Percentiles rank a stretch among this genome's conserved stretches.
Conservation (phyloP, 2,329 filamentous ascomycete species). For the Colletotrichum shisoi region DNA sequence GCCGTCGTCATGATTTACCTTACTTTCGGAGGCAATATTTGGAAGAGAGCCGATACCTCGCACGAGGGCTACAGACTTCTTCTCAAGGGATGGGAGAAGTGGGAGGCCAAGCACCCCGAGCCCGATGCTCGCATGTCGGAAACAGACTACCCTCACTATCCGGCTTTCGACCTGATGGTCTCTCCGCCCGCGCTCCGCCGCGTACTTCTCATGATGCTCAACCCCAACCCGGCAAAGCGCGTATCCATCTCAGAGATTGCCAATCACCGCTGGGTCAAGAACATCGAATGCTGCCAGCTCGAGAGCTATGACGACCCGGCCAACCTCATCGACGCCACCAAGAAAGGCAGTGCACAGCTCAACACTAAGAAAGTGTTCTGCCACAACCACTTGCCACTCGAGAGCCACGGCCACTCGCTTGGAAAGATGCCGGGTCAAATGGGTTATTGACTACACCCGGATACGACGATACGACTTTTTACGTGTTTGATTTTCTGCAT, state of each 20-base stretch:
- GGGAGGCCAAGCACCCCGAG: slow-evolving; percentile 64
- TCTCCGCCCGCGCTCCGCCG: slow-evolving; percentile 74
- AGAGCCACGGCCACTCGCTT: slow-evolving; percentile 58
- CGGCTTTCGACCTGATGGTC: slow-evolving; percentile 69
- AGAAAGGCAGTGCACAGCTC: slow-evolving; percentile 58
- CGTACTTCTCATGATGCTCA: slow-evolving; percentile 80
- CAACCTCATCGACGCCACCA: slow-evolving; percentile 68
- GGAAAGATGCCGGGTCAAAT: slow-evolving; percentile 65
- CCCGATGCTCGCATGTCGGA: slow-evolving; percentile 57
- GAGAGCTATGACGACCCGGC: slow-evolving; percentile 73
- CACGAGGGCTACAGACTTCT: slow-evolving; percentile 69
- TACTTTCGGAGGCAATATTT: slow-evolving; percentile 74
- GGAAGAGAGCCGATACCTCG: slow-evolving; percentile 70
- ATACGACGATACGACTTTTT: slow-evolving; percentile 34
- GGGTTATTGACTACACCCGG: slow-evolving; percentile 55
- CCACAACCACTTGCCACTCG: slow-evolving; percentile 65
- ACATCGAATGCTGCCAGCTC: slow-evolving; percentile 79
- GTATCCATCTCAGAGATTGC: slow-evolving; percentile 74
- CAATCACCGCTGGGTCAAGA: slow-evolving; percentile 75
- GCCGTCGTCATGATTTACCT: slow-evolving; percentile 84
- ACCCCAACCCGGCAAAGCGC: slow-evolving; percentile 76
- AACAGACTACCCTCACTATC: slow-evolving; percentile 70
- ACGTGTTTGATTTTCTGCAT: slow-evolving; percentile 34
- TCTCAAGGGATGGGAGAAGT: slow-evolving; percentile 72
- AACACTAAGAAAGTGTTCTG: slow-evolving; percentile 63